phyloP scores from a whole-genome alignment of 441 rosid genomes.

The Populus hybrid region DNA sequence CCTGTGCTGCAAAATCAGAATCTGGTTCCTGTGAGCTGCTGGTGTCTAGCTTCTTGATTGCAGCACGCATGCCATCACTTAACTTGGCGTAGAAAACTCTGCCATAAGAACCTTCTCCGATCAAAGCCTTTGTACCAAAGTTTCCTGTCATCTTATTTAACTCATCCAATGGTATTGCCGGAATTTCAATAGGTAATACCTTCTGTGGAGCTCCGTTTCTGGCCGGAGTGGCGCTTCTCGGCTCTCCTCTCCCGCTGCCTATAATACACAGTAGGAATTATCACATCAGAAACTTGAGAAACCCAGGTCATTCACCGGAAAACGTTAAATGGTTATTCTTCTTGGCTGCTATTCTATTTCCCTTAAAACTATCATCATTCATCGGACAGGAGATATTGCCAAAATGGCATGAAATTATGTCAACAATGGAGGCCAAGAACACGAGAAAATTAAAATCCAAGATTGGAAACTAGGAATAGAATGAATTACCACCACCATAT shows the following conservation, averaged over 20 bases:
- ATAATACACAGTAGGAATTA: neutral
- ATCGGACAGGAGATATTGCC: neutral
- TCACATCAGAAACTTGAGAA: neutral
- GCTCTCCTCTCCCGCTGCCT: conserved; percentile 73
- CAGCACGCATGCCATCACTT: conserved; percentile 46
- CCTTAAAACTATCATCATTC: neutral
- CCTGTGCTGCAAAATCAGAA: conserved; percentile 83
- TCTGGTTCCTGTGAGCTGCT: conserved; percentile 72
- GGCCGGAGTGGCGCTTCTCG: conserved; percentile 42
- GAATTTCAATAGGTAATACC: conserved; percentile 74
- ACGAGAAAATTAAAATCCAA: too few relatives aligned
- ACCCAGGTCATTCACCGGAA: neutral
- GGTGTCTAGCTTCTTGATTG: conserved; percentile 85
- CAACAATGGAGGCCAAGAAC: neutral
- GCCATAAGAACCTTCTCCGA: conserved; percentile 95
- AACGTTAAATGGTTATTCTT: neutral
- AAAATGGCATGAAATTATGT: neutral
- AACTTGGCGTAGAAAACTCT: conserved; percentile 69
- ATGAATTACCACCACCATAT: conserved; percentile 36
- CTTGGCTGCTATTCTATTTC: neutral
- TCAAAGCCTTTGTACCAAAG: conserved; percentile 73
- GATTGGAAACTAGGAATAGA: neutral
- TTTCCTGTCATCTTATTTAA: conserved; percentile 56
- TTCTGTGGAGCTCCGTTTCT: conserved; percentile 76
- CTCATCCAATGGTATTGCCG: conserved; percentile 62